Percentiles rank a stretch among this genome's conserved stretches.
These are phyloP conservation scores for Trichosanthes truncata DNA, from an alignment of 306 rosid genomes.

Conservation along the genomic window DNA sequence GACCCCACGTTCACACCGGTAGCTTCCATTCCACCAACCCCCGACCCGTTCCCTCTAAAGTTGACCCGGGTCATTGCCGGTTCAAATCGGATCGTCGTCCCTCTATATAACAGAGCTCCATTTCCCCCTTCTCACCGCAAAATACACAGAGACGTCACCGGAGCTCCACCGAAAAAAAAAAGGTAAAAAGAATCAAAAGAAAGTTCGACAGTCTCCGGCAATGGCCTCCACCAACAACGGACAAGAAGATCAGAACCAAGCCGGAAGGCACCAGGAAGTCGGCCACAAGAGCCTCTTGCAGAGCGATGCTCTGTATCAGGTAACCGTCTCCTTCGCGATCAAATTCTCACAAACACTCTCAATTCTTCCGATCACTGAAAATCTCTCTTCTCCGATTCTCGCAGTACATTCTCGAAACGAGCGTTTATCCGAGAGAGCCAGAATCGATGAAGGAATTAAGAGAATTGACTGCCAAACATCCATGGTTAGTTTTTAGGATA, in stretches of 20 bases:
- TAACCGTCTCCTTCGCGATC: not conserved
- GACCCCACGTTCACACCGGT: not conserved
- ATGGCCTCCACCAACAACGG: slow-evolving; percentile 66
- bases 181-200: not conserved
- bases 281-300: slow-evolving; percentile 97
- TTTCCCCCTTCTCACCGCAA: not conserved
- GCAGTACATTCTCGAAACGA: slow-evolving; percentile 19
- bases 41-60: not conserved
- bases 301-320: slow-evolving; percentile 96
- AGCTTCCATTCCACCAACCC: not conserved
- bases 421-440: slow-evolving; percentile 20
- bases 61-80: slow-evolving; percentile 9
- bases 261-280: slow-evolving; percentile 83
- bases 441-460: slow-evolving; percentile 19
- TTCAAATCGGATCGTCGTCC: slow-evolving; percentile 26
- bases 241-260: slow-evolving; percentile 41
- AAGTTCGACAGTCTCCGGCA: not conserved
- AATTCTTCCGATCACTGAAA: not conserved
- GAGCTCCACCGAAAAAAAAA: not conserved
- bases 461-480: slow-evolving; percentile 18
- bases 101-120: slow-evolving; percentile 16
- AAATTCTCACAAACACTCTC: not conserved
- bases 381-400: not conserved
- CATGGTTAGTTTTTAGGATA: slow-evolving; percentile 6
- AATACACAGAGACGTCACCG: not conserved